Conservation (phyloP, 2,329 filamentous ascomycete genomes). For the Epichloe glyceriae region DNA sequence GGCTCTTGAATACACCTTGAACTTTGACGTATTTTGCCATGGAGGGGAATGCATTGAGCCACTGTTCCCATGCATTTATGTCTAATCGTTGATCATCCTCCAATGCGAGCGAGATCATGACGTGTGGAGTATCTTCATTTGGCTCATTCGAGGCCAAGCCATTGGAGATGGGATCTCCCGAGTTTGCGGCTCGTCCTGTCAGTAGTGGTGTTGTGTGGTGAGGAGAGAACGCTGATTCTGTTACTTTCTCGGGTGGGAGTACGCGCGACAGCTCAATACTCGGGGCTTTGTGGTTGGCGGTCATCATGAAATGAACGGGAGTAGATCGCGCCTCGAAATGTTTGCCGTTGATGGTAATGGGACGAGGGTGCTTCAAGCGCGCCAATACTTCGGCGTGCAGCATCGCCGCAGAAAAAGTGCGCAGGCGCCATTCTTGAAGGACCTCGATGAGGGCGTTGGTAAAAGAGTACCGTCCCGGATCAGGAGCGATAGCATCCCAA, state of each 20-base stretch:
- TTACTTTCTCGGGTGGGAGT: slow-evolving; percentile 11
- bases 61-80: slow-evolving; percentile 45
- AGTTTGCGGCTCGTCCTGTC: slow-evolving; percentile 15
- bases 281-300: slow-evolving; percentile 42
- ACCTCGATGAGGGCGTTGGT: slow-evolving; percentile 47
- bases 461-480: slow-evolving; percentile 47
- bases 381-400: slow-evolving; percentile 46
- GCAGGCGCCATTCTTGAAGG: slow-evolving; percentile 40
- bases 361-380: slow-evolving; percentile 45
- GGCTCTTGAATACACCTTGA: slow-evolving; percentile 48
- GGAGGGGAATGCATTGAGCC: slow-evolving; percentile 42
- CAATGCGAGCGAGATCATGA: slow-evolving; percentile 47
- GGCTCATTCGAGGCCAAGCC: slow-evolving; percentile 28
- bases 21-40: slow-evolving; percentile 48
- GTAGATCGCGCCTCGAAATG: slow-evolving; percentile 45
- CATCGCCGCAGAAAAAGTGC: slow-evolving; percentile 46
- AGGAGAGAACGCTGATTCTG: slow-evolving; percentile 14
- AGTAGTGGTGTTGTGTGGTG: slow-evolving; percentile 9
- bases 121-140: slow-evolving; percentile 43
- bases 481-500: slow-evolving; percentile 48
- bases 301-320: slow-evolving; percentile 52
- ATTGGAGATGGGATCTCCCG: slow-evolving; percentile 10
- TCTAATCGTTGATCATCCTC: slow-evolving; percentile 45
- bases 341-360: slow-evolving; percentile 43
- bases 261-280: slow-evolving; percentile 41